Conservation (phyloP, 768 basidiomycete species). For the Coprinopsis sp. region DNA sequence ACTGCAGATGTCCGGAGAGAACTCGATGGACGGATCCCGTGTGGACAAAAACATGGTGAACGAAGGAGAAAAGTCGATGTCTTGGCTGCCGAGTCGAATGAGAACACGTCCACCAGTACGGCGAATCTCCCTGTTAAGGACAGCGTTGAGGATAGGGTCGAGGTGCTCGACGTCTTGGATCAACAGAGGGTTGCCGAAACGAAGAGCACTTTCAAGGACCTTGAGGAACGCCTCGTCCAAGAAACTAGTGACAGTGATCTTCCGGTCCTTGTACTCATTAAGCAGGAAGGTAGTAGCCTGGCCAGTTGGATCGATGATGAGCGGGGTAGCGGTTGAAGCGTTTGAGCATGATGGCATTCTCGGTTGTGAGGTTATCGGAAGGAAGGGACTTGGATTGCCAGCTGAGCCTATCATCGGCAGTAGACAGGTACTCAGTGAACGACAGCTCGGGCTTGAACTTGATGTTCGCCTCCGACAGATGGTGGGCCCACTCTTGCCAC, state of each 20-base stretch:
- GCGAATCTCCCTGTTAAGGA: constrained; percentile 93
- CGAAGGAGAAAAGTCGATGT: constrained; percentile 99
- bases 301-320: constrained; percentile 97
- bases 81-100: constrained; percentile 94
- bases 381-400: constrained; percentile 98
- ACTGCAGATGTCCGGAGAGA: constrained; percentile 98
- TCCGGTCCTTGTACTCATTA: constrained; percentile 92
- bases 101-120: constrained; percentile 96
- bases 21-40: constrained; percentile 93
- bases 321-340: constrained; percentile 95
- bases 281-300: constrained; percentile 93
- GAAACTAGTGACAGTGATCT: constrained; percentile 98
- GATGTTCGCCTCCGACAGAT: constrained; percentile 84
- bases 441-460: constrained; percentile 91
- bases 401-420: constrained; percentile 89
- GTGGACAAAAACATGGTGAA: constrained; percentile 99
- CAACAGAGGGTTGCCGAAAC: constrained; percentile 94
- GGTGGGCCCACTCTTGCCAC: constrained; percentile 94
- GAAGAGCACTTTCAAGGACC: constrained; percentile 95
- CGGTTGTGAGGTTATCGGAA: constrained; percentile 90
- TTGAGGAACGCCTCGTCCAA: constrained; percentile 98
- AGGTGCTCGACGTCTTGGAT: constrained; percentile 98
- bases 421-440: constrained; percentile 92
- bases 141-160: constrained; percentile 95
- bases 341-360: constrained; percentile 99